phyloP scores from a whole-genome alignment of 176 grass and related monocot species.

The Aegilops longissima region DNA sequence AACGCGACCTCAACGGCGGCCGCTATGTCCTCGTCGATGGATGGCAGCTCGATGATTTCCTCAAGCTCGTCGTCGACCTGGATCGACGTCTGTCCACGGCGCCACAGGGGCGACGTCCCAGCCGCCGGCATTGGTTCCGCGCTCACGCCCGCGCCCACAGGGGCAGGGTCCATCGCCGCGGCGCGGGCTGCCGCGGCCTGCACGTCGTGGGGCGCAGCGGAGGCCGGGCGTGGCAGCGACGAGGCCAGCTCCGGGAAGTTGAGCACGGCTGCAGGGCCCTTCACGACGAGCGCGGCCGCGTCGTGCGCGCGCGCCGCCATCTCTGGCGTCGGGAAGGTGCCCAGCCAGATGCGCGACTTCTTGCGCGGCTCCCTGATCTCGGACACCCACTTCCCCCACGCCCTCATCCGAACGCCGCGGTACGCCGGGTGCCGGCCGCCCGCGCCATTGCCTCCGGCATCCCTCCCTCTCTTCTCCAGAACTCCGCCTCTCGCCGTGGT shows the following conservation, averaged over 20 bases:
- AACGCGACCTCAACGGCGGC: not conserved
- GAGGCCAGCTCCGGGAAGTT: slow-evolving; percentile 70
- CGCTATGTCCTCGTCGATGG: slow-evolving; percentile 35
- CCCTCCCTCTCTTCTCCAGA: not conserved
- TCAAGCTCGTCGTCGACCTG: slow-evolving; percentile 52
- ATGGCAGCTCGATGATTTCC: slow-evolving; percentile 61
- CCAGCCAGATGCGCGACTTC: slow-evolving; percentile 95
- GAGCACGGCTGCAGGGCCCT: slow-evolving; percentile 57
- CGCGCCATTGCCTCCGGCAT: not conserved
- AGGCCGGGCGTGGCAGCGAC: slow-evolving; percentile 53
- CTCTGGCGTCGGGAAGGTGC: slow-evolving; percentile 78
- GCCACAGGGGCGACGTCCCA: not conserved
- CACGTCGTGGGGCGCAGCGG: slow-evolving; percentile 58
- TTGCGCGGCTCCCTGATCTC: slow-evolving; percentile 92
- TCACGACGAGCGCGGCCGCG: slow-evolving; percentile 67
- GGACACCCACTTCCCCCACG: slow-evolving; percentile 94
- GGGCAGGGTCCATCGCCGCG: slow-evolving; percentile 45
- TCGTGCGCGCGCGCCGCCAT: slow-evolving; percentile 91
- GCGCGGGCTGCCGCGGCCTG: slow-evolving; percentile 63
- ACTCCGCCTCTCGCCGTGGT: not conserved
- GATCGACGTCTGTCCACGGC: not conserved
- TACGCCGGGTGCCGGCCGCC: slow-evolving; percentile 39
- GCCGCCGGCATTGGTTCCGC: not conserved
- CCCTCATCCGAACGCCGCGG: slow-evolving; percentile 80
- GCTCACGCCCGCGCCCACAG: too few species aligned